Evolutionary conservation across 2,329 filamentous ascomycete genomes (phyloP), one percentile per base, ranked within the genome.

Genomic region (Claviceps capensis): DNA sequence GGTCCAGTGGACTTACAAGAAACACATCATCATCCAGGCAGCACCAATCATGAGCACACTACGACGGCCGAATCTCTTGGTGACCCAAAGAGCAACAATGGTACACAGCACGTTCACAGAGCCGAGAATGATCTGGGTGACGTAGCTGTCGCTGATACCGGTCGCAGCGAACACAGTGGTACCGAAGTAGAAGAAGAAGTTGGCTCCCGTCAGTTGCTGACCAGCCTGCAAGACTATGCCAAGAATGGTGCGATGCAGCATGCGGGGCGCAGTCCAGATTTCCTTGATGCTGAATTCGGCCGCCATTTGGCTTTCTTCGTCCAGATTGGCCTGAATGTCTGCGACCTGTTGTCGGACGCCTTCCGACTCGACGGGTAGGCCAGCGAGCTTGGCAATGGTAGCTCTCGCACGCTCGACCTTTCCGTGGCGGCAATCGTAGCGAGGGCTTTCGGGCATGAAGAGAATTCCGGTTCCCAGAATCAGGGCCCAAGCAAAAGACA

Each of bases 21-120:
- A 75, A 55, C 72, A 78, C 53, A 69, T 61, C 66, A 72, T 74
- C 72, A 78, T 78, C 76, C 80, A 83, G 3, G 77, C 67, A 1
- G 78, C 82, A 37, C 83, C 83, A 1, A 70, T 63, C 57, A 86
- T 83, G 3, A 87, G 70, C 2, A 78, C 77, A 50, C 74, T 75
- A 34, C 83, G 76, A 36, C 83, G 78, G 46, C 83, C 82, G 45
- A 78, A 78, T 52, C 79, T 76, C 62, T 85, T 79, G 13, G 86
- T 77, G 26, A 86, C 69, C 57, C 77, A 85, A 37, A 87, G 70
- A 48, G 81, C 82, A 40, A 69, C 74, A 55, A 86, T 77, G 2
- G 84, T 86, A 61, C 77, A 81, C 50, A 71, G 72, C 2, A 85
- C 81, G 59, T 87, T 87, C 60, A 87, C 82, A 0, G 75, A 79